Evolutionary conservation across 2,329 filamentous ascomycete species (phyloP).

Genomic region (Massarina eburnea): DNA sequence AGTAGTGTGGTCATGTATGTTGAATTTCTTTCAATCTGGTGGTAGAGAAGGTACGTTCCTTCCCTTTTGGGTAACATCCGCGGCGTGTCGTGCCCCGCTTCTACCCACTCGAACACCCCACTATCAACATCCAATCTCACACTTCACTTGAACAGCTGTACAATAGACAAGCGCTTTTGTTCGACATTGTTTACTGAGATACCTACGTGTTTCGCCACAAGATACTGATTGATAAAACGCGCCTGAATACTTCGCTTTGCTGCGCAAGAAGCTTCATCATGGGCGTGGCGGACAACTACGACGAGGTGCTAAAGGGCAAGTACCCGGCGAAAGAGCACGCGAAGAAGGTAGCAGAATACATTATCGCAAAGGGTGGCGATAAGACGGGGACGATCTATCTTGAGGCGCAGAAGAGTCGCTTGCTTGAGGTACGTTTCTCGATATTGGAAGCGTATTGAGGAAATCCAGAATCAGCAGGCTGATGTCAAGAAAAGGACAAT

Average conservation of each 20-base stretch:
- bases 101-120: slow-evolving; percentile 33
- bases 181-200: too few relatives aligned
- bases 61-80: slow-evolving; percentile 6
- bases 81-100: slow-evolving; percentile 12
- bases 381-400: slow-evolving; percentile 78
- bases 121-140: slow-evolving; percentile 8
- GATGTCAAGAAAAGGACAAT: slow-evolving; percentile 63
- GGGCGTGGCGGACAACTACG: slow-evolving; percentile 36
- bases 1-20: background rate
- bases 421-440: slow-evolving; percentile 63
- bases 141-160: background rate
- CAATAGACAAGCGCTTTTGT: background rate
- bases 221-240: background rate
- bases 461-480: slow-evolving; percentile 3
- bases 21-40: background rate
- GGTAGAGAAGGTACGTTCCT: background rate
- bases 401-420: slow-evolving; percentile 76
- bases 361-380: slow-evolving; percentile 66
- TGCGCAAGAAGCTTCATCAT: slow-evolving; percentile 21
- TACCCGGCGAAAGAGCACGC: slow-evolving; percentile 88
- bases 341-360: slow-evolving; percentile 76
- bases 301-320: slow-evolving; percentile 55
- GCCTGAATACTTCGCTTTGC: too few relatives aligned
- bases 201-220: background rate
- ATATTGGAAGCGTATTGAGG: background rate